phyloP scores from a whole-genome alignment of 306 rosid species.

The Ziziphus jujuba region DNA sequence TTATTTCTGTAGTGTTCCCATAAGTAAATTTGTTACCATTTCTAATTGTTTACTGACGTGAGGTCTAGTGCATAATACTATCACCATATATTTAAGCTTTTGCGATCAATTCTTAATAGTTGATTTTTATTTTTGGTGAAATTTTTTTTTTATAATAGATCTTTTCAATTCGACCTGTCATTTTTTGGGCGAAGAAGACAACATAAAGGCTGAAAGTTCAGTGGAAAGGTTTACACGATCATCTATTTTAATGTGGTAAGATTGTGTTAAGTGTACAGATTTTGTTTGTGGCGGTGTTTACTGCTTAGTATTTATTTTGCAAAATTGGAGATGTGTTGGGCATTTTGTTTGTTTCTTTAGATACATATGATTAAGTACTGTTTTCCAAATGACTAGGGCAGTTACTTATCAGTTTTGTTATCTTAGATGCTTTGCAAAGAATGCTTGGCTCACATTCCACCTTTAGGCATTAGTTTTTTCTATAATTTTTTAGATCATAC shows the following conservation, averaged over 20 bases:
- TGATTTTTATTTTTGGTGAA: conserved; percentile 49
- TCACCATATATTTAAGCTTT: conserved; percentile 29
- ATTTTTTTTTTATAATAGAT: conserved; percentile 54
- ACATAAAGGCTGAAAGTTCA: conserved; percentile 52
- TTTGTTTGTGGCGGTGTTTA: conserved; percentile 37
- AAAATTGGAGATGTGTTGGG: conserved; percentile 21
- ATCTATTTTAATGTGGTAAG: conserved; percentile 64
- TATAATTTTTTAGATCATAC: too few species aligned
- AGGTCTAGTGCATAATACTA: conserved; percentile 22
- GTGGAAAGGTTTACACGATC: conserved; percentile 53
- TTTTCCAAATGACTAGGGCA: background rate
- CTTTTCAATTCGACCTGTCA: conserved; percentile 54
- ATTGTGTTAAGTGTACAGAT: conserved; percentile 37
- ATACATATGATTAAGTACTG: background rate
- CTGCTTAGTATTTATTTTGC: conserved; percentile 22
- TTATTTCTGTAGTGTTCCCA: too few species aligned
- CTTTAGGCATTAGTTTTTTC: too few species aligned
- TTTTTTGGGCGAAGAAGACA: conserved; percentile 59
- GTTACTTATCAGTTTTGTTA: too few species aligned
- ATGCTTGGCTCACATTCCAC: too few species aligned
- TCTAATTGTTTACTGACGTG: conserved; percentile 22
- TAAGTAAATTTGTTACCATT: background rate
- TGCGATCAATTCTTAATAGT: conserved; percentile 26
- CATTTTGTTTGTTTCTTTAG: conserved; percentile 7
- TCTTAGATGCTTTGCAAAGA: too few species aligned